These are phyloP conservation scores for Parastagonospora nodorum DNA, from an alignment of 2,329 filamentous ascomycete genomes.

Conservation along the genomic window DNA sequence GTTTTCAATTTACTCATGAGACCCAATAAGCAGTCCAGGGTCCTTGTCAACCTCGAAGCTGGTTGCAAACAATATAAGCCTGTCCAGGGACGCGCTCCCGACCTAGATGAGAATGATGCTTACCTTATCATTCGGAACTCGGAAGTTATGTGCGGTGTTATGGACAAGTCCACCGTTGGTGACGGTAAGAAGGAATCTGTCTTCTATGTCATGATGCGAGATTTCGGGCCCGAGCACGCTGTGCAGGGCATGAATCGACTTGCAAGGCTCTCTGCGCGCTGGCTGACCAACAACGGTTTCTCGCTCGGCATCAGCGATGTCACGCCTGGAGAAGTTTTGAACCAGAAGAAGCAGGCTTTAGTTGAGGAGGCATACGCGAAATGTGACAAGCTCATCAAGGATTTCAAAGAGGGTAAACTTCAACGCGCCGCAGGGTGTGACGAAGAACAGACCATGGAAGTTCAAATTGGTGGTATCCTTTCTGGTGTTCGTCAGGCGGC, in stretches of 20 bases:
- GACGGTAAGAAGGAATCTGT: constrained; percentile 97
- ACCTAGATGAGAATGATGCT: constrained; percentile 74
- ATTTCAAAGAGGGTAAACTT: constrained; percentile 79
- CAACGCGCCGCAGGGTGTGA: constrained; percentile 88
- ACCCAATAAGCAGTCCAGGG: constrained; percentile 80
- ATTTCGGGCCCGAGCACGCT: constrained; percentile 88
- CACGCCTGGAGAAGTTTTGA: constrained; percentile 75
- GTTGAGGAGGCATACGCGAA: constrained; percentile 78
- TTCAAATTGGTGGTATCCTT: constrained; percentile 79
- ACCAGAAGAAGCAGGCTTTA: constrained; percentile 73
- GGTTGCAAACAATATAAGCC: constrained; percentile 81
- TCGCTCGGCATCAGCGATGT: constrained; percentile 97
- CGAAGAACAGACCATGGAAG: constrained; percentile 65
- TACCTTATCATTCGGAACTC: constrained; percentile 95
- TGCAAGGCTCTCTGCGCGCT: constrained; percentile 86
- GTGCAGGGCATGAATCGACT: constrained; percentile 92
- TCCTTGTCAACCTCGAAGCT: constrained; percentile 90
- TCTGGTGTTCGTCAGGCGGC: constrained; percentile 90
- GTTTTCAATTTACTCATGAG: constrained; percentile 91
- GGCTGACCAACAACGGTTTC: constrained; percentile 88
- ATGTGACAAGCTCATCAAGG: constrained; percentile 81
- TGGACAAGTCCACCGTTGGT: constrained; percentile 98
- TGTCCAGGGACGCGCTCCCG: constrained; percentile 70
- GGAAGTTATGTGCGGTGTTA: constrained; percentile 93
- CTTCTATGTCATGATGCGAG: constrained; percentile 94